Base-by-base conservation (phyloP, 2,329 filamentous ascomycete genomes). In the Alternaria panax region DNA sequence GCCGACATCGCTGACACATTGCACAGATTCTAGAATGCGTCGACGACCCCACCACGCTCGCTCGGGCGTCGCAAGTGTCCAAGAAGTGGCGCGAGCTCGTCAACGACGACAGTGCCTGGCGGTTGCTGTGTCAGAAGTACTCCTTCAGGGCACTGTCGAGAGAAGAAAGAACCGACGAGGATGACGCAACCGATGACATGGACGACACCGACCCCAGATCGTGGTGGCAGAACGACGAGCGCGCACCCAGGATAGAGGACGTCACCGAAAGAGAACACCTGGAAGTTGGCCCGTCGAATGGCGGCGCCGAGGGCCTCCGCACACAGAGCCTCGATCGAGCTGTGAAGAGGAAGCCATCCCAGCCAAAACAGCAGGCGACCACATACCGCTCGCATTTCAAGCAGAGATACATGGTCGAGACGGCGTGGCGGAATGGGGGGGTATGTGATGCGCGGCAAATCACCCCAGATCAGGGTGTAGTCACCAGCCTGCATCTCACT, bases 371-470 rank as follows among this genome's bases (percentile, higher is more conserved):
- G 7, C 90, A 90, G 67, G 84, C 92, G 27, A 89, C 89, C 68
- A 94, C 92, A 1, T 97, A 98, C 81, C 92, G 96, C 73, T 96
- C 92, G 5, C 94, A 98, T 79, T 99, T 99, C 83, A 98, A 98
- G 79, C 93, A 98, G 76, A 87, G 93, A 73, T 98, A 98, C 77
- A 88, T 98, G 80, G 94, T 99, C 16, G 95, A 99, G 78, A 96
- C 93, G 0, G 95, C 95, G 14, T 99, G 95, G 95, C 90, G 92
- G 66, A 93, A 91, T 56, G 94, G 95, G 30, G 95, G 95, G n/a
- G 86, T 87, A 50, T 90, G 92, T 73, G 90, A 91, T 41, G 88
- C 91, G 40, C 88, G 90, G 62, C 93, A 96, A 74, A 97, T 98
- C 62, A 97, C 92, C 0, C 94, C 96, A 54, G 95, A 99, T 74